phyloP scores from a whole-genome alignment of 345 rosid species.

The Gossypium bickii region DNA sequence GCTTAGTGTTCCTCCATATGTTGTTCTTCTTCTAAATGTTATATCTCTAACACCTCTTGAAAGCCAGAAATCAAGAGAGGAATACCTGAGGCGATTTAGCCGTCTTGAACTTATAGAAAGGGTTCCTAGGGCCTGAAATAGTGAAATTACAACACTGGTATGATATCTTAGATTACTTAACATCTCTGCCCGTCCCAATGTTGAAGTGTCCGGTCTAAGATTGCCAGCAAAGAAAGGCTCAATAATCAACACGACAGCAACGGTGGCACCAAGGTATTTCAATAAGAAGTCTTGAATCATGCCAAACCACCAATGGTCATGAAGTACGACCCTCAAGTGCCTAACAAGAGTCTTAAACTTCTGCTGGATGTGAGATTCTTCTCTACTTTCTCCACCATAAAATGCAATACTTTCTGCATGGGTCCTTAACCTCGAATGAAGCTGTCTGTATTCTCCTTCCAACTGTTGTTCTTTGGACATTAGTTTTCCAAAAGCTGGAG shows the following conservation, averaged over 20 bases:
- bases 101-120: conserved; percentile 89
- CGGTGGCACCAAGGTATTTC: conserved; percentile 96
- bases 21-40: neutral
- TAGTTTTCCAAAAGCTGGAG: conserved; percentile 92
- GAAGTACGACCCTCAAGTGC: conserved; percentile 77
- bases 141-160: conserved; percentile 87
- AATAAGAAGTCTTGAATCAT: conserved; percentile 97
- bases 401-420: conserved; percentile 99
- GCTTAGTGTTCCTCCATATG: neutral
- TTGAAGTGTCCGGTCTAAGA: conserved; percentile 86
- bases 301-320: conserved; percentile 99
- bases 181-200: conserved; percentile 95
- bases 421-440: conserved; percentile 95
- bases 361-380: conserved; percentile 81
- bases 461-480: conserved; percentile 93
- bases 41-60: neutral
- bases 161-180: conserved; percentile 98
- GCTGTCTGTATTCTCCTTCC: conserved; percentile 94
- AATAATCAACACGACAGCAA: conserved; percentile 85
- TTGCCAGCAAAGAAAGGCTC: conserved; percentile 94
- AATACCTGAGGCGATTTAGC: conserved; percentile 91
- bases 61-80: neutral
- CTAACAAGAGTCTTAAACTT: conserved; percentile 69
- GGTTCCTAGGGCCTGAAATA: conserved; percentile 91
- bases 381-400: conserved; percentile 91